Base-by-base conservation (phyloP, 129 eudicot genomes). In the Kitagawia praeruptora region DNA sequence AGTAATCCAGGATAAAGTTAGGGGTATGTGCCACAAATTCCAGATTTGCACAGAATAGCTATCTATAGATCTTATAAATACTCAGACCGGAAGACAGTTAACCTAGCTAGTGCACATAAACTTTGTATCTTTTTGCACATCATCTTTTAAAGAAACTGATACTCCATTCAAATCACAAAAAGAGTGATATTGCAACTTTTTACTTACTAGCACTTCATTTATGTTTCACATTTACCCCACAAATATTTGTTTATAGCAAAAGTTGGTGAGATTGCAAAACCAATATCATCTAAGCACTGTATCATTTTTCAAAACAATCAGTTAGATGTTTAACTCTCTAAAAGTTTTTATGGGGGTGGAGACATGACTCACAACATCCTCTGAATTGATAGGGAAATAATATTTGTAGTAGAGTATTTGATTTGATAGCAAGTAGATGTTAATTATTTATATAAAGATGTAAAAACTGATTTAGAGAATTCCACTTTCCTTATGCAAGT, bases 1-100 rank as follows among this genome's bases (percentile, higher is more conserved):
- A 78, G 77, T 70, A 80, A 34, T 77, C 73, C 67, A 80, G 38
- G 25, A 61, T n/a, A 44, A 40, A 81, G 12, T 85, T 77, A 79
- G 78, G 79, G 10, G 49, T 31, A 69, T 40, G 46, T 42, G 46
- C 12, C 2, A 74, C 11, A 13, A 37, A 44, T 25, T 18, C 78
- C 13, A 15, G 0, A 27, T 5, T 58, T 27, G 28, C 42, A 2
- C n/a, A 0, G 11, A 58, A 44, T 16, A 19, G 47, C 13, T 45
- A 64, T 38, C 25, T 15, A 16, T 7, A 8, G n/a, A 23, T 39
- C 46, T 16, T 70, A 7, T 5, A 45, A 79, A 19, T 6, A 31
- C 4, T 42, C 37, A 12, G 45, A 38, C 41, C 8, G 67, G 28
- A 28, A 70, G 12, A 70, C 0, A 21, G n/a, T 7, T 58, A 58